phyloP scores from a whole-genome alignment of 78 protist genomes.

The Dictyostelium purpureum region DNA sequence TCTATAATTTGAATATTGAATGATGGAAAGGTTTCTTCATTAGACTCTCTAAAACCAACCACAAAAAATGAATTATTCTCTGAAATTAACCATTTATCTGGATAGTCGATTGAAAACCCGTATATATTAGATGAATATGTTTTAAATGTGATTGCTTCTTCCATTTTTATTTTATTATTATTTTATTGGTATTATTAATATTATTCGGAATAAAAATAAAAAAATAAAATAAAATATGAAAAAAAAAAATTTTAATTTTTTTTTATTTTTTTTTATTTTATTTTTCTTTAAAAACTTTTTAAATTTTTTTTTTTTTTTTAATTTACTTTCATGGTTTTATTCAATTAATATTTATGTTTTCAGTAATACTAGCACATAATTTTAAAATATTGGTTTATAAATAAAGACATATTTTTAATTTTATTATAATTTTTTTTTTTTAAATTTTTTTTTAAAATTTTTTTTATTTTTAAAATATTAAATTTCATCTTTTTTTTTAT shows the following conservation, averaged over 20 bases:
- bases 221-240: neutral
- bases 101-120: neutral
- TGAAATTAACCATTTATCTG: neutral
- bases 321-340: neutral
- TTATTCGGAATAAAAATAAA: neutral
- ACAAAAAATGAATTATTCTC: conserved; percentile 4
- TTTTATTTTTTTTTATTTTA: neutral
- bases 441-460: no score
- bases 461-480: no score
- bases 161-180: neutral
- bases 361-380: no score
- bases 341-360: no score
- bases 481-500: no score
- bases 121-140: neutral
- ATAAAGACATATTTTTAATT: no score
- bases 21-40: neutral
- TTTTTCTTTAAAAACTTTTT: neutral
- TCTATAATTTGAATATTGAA: neutral
- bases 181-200: neutral
- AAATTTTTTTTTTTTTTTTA: neutral
- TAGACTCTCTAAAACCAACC: neutral
- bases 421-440: no score
- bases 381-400: no score
- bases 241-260: neutral
- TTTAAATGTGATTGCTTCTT: neutral